Evolutionary conservation across 108 stramenopile species (phyloP).

Genomic region (Nannochloropsis gaditana): DNA sequence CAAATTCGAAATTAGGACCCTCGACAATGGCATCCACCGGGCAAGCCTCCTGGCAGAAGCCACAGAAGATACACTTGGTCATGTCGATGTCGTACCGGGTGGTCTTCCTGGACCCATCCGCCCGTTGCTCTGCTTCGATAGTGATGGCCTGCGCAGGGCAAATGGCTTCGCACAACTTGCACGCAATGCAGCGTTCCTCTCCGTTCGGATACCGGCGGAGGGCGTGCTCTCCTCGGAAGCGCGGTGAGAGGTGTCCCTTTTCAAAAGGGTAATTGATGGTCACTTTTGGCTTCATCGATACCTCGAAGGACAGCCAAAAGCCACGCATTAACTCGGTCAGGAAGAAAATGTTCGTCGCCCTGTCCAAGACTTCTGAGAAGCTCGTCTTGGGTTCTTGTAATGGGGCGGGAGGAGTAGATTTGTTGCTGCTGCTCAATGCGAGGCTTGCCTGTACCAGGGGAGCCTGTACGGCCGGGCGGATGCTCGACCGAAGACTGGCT

Average conservation of each 20-base stretch:
- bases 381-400: conserved; percentile 25
- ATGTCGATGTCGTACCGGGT: conserved; percentile 99
- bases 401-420: neutral
- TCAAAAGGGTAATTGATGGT: conserved; percentile 99
- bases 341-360: conserved; percentile 50
- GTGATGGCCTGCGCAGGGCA: conserved; percentile 99
- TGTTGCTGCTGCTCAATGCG: neutral
- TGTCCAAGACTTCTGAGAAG: conserved; percentile 29
- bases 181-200: conserved; percentile 98
- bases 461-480: neutral
- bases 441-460: neutral
- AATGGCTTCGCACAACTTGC: conserved; percentile 98
- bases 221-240: conserved; percentile 98
- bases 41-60: conserved; percentile 94
- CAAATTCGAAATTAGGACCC: conserved; percentile 99
- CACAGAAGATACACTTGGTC: conserved; percentile 99
- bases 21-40: conserved; percentile 95
- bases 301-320: conserved; percentile 46
- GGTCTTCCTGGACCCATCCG: conserved; percentile 74
- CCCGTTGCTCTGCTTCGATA: conserved; percentile 91
- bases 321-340: conserved; percentile 53
- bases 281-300: conserved; percentile 66
- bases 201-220: conserved; percentile 94
- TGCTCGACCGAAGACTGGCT: neutral
- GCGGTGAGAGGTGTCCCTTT: conserved; percentile 86